These are phyloP conservation scores for Ilex asprella DNA, from an alignment of 257 asterid genomes.

Conservation along the genomic window DNA sequence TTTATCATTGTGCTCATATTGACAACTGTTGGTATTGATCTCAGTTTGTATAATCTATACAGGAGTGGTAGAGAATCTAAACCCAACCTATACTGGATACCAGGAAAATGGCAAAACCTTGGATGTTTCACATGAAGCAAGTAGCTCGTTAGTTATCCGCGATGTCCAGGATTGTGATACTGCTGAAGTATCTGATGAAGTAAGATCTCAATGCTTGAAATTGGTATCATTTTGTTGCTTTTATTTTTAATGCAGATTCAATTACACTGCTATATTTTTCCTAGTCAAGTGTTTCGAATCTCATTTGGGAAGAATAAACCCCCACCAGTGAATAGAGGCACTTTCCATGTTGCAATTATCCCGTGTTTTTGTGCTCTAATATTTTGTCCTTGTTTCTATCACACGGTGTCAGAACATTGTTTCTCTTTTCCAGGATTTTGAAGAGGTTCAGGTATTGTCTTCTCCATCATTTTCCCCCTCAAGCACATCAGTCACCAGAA, in stretches of 20 bases:
- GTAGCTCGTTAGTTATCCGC: slow-evolving; percentile 16
- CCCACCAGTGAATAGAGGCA: no score
- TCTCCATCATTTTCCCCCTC: background rate
- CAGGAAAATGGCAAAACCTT: slow-evolving; percentile 30
- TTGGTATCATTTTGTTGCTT: slow-evolving; percentile 30
- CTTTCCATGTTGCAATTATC: no score
- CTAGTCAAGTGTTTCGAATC: no score
- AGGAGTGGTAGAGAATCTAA: slow-evolving; percentile 30
- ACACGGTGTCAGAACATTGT: background rate
- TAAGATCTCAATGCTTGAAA: slow-evolving; percentile 17
- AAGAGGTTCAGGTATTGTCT: slow-evolving; percentile 26
- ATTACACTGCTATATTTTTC: no score
- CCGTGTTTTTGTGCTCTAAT: no score
- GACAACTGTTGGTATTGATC: slow-evolving; percentile 12
- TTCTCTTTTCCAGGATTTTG: slow-evolving; percentile 25
- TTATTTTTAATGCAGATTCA: background rate
- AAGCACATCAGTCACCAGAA: background rate
- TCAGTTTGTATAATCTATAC: slow-evolving; percentile 10
- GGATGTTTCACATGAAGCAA: slow-evolving; percentile 16
- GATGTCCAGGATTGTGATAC: slow-evolving; percentile 25
- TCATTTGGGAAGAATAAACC: no score
- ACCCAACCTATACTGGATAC: slow-evolving; percentile 15
- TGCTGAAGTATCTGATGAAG: slow-evolving; percentile 31
- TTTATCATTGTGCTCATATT: background rate
- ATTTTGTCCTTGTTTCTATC: background rate